Base-by-base conservation (phyloP, 129 eudicot species). In the Tagetes erecta region DNA sequence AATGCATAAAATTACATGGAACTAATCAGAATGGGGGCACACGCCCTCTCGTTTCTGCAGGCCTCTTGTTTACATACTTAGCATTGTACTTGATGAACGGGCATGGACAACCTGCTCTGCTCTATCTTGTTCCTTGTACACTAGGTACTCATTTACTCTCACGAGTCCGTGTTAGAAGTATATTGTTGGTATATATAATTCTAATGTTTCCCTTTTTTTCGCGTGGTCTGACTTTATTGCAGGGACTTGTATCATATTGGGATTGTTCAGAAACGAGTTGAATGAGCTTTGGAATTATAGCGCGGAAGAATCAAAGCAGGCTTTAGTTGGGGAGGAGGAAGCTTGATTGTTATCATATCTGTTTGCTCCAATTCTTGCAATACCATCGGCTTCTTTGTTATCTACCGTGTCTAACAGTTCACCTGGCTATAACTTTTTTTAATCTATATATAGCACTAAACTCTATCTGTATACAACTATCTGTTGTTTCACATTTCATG, bases 71-170 rank as follows among this genome's bases (percentile, higher is more conserved):
- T 33, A 92, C 96, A 8, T 92, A 85, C 83, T 49, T 87, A 68
- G 91, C 83, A 40, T 81, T 93, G 85, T 93, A 93, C 77, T 35
- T 93, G 67, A 93, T 93, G 98, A 46, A 86, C 30, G 97, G 95
- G n/a, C 91, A 86, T 83, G 98, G 98, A 69, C 98, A 93, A 83
- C 98, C 98, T 13, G 98, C 98, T 69, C 87, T 93, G 34, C 87
- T 93, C 63, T 93, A 93, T 77, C 96, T 93, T 30, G 98, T 93
- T 72, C 98, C 98, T 31, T 88, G 91, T 80, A 93, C 98, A 45
- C 56, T 93, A 67, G 98, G 98, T 93, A 87, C 64, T 60, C 52
- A 42, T 4, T 71, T 51, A 60, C 37, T 46, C 2, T 37, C 1
- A 42, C 37, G 13, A 13, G n/a, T 45, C 0, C 27, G 68, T 8